Evolutionary conservation across 2,329 filamentous ascomycete species (phyloP), one percentile per base, ranked within the genome.

Genomic region (Pseudopithomyces maydicus): DNA sequence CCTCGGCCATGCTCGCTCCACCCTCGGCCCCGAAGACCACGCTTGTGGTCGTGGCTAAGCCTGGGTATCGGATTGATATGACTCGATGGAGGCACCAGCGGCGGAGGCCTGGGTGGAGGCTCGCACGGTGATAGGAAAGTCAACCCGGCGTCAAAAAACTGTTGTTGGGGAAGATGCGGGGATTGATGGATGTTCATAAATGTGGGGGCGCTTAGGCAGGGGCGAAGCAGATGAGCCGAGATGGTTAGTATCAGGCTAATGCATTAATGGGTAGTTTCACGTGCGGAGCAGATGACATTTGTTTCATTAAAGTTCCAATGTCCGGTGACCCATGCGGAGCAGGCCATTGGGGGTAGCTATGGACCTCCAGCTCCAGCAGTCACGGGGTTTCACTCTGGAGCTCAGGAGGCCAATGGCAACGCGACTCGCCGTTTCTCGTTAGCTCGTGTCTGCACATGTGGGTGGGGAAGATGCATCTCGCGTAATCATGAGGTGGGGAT

Each of bases 1-100:
- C 56, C 12, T 73, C 68, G 55, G 69, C 59, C 69, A 74, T 73
- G 36, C 58, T 62, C 44, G 56, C 54, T 56, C 61, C 19, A 47
- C 20, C 4, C 12, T 44, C 41, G 47, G 56, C 23, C 33, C 48
- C 47, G 57, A 42, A n/a, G 42, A 41, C 41, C 36, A 19, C 26
- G 11, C 33, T 36, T 32, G 29, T 15, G 15, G 45, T 55, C 45
- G 54, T 59, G 51, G 38, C 47, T 49, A 48, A 41, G 44, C 52
- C 26, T 29, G 26, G 26, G 26, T 29, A 29, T 29, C 26, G 5
- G 8, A 29, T 56, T 56, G 45, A 52, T 62, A 49, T 67, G 64
- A 69, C 67, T 58, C 62, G 65, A 66, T 57, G 59, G 39, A 46
- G 43, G 43, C 49, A 51, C 52, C 58, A 57, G 50, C 45, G 43